Conservation (phyloP, 2,329 filamentous ascomycete genomes). For the Botryosphaeria agaves region DNA sequence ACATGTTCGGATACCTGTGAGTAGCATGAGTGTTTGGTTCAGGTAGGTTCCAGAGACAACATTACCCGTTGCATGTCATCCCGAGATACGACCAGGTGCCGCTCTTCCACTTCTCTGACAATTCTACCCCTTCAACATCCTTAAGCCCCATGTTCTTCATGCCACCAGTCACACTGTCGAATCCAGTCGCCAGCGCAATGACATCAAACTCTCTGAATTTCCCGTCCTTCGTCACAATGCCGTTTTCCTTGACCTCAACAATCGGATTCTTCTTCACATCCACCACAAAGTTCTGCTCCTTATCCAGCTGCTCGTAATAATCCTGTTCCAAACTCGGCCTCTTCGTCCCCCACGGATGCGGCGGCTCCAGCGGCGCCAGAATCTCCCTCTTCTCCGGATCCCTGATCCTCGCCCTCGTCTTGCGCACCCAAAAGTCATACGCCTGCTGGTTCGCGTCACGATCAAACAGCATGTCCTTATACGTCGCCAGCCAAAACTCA, state of each 20-base stretch:
- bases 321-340: slow-evolving; percentile 28
- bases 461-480: slow-evolving; percentile 22
- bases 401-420: slow-evolving; percentile 22
- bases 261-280: slow-evolving; percentile 26
- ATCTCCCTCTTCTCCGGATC: slow-evolving; percentile 27
- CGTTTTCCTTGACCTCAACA: slow-evolving; percentile 23
- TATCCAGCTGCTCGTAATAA: slow-evolving; percentile 28
- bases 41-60: too few relatives aligned
- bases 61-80: slow-evolving; percentile 21
- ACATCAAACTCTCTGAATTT: slow-evolving; percentile 25
- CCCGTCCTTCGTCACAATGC: slow-evolving; percentile 24
- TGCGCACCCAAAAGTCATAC: slow-evolving; percentile 30
- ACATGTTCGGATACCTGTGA: slow-evolving; percentile 7
- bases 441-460: slow-evolving; percentile 24
- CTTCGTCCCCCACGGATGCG: slow-evolving; percentile 29
- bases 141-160: slow-evolving; percentile 22
- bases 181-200: slow-evolving; percentile 29
- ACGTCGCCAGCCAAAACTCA: slow-evolving; percentile 24
- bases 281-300: slow-evolving; percentile 23
- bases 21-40: too few relatives aligned
- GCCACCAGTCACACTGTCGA: slow-evolving; percentile 27
- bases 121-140: slow-evolving; percentile 18
- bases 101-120: slow-evolving; percentile 24
- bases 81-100: slow-evolving; percentile 26
- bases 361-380: slow-evolving; percentile 25